Conservation (phyloP, 148 eudicot species). For the Pouteria glomerata region DNA sequence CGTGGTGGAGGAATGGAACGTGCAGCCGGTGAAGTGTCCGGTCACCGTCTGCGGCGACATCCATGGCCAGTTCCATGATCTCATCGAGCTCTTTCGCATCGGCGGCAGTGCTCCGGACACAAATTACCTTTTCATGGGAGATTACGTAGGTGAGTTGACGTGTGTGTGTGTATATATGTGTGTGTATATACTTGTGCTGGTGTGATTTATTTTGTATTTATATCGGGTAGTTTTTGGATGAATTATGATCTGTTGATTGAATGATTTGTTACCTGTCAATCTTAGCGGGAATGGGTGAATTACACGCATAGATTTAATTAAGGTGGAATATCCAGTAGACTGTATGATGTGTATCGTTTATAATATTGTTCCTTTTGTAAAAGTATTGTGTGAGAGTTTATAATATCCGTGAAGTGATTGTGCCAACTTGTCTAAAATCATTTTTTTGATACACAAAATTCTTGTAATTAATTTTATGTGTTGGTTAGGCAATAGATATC, state of each 20-base stretch:
- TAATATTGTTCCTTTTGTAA: no score
- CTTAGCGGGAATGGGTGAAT: neutral
- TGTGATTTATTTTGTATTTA: neutral
- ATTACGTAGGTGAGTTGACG: constrained; percentile 39
- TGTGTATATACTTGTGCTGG: neutral
- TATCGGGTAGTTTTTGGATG: no score
- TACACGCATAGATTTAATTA: neutral
- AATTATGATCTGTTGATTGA: no score
- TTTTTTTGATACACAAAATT: no score
- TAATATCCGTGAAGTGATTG: no score
- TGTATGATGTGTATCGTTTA: neutral
- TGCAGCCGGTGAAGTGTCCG: constrained; percentile 50
- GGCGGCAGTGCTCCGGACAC: constrained; percentile 49
- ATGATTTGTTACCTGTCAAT: neutral
- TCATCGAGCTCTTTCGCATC: constrained; percentile 40
- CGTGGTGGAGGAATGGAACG: constrained; percentile 43
- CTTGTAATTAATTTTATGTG: neutral
- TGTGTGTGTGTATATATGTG: no score
- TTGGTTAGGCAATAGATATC: neutral
- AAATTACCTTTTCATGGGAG: constrained; percentile 53
- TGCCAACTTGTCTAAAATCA: no score
- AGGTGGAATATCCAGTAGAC: neutral
- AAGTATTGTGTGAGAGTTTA: no score
- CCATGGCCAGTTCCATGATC: constrained; percentile 49
- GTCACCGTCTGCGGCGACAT: constrained; percentile 51